These are phyloP conservation scores for Alisma plantagoaquatica DNA, from an alignment of 106 monocot genomes.

Conservation along the genomic window DNA sequence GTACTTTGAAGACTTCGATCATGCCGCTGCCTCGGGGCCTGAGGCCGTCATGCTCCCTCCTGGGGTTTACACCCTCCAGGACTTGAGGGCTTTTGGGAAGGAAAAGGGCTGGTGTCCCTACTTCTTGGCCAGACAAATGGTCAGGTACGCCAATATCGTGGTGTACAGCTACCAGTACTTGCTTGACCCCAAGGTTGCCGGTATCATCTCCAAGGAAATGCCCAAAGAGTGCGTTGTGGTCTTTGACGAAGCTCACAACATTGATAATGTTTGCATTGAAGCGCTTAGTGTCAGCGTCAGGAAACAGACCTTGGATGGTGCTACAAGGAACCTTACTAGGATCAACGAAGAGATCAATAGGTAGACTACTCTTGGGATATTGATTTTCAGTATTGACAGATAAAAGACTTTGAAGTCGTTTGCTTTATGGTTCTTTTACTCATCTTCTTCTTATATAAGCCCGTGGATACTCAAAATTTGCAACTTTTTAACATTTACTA, in stretches of 20 bases:
- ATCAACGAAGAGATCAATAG: conserved; percentile 86
- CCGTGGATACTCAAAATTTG: no score
- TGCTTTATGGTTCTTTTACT: no score
- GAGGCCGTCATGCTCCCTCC: conserved; percentile 61
- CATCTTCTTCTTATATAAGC: no score
- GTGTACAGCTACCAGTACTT: conserved; percentile 98
- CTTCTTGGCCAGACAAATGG: conserved; percentile 75
- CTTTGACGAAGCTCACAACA: conserved; percentile 98
- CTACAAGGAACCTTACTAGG: conserved; percentile 63
- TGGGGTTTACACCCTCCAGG: conserved; percentile 84
- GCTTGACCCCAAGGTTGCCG: conserved; percentile 93
- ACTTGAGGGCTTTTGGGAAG: conserved; percentile 50
- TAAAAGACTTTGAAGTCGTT: no score
- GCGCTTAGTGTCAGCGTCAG: conserved; percentile 86
- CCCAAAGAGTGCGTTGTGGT: conserved; percentile 87
- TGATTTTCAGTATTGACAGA: no score
- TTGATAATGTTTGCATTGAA: conserved; percentile 98
- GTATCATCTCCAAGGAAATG: conserved; percentile 93
- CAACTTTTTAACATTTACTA: no score
- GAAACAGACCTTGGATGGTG: conserved; percentile 84
- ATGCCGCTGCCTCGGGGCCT: conserved; percentile 28
- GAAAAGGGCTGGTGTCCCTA: conserved; percentile 80
- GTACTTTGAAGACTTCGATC: conserved; percentile 69
- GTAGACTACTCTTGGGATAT: no score
- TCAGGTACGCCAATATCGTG: conserved; percentile 76